phyloP scores from a whole-genome alignment of 1,139 yeast genomes.

The Saccharomycopsis hybrid region DNA sequence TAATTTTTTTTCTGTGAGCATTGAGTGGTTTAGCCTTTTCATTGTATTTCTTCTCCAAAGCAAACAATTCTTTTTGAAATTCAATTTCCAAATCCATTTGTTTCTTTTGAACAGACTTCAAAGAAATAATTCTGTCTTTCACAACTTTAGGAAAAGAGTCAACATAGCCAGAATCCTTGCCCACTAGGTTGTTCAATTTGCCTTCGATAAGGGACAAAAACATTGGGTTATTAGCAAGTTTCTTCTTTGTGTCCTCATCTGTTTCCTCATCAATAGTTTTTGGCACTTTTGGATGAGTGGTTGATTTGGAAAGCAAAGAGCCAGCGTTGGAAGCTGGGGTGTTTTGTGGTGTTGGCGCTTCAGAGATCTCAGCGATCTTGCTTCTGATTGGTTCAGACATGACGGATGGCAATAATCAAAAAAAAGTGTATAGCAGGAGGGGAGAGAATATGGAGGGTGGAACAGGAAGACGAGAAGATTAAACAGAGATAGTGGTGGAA shows the following conservation, averaged over 20 bases:
- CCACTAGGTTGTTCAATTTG: slow-evolving; percentile 76
- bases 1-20: slow-evolving; percentile 63
- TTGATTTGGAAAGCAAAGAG: slow-evolving; percentile 57
- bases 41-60: slow-evolving; percentile 76
- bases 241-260: slow-evolving; percentile 30
- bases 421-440: too few relatives aligned
- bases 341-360: slow-evolving; percentile 98
- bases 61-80: slow-evolving; percentile 84
- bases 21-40: slow-evolving; percentile 72
- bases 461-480: too few relatives aligned
- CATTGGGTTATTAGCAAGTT: slow-evolving; percentile 66
- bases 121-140: slow-evolving; percentile 71
- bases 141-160: slow-evolving; percentile 70
- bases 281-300: slow-evolving; percentile 61
- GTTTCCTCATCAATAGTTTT: slow-evolving; percentile 65
- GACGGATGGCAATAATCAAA: too few relatives aligned
- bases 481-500: too few relatives aligned
- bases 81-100: slow-evolving; percentile 84
- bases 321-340: slow-evolving; percentile 89
- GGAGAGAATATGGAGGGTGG: too few relatives aligned
- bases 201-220: slow-evolving; percentile 86
- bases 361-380: slow-evolving; percentile 64
- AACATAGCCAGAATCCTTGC: slow-evolving; percentile 82
- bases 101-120: slow-evolving; percentile 77
- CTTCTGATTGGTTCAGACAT: slow-evolving; percentile 67